A percentile compares a stretch with the other conserved stretches of the same genome.
Conservation (phyloP, 2,329 filamentous ascomycete species). For the Emergomyces orientalis region DNA sequence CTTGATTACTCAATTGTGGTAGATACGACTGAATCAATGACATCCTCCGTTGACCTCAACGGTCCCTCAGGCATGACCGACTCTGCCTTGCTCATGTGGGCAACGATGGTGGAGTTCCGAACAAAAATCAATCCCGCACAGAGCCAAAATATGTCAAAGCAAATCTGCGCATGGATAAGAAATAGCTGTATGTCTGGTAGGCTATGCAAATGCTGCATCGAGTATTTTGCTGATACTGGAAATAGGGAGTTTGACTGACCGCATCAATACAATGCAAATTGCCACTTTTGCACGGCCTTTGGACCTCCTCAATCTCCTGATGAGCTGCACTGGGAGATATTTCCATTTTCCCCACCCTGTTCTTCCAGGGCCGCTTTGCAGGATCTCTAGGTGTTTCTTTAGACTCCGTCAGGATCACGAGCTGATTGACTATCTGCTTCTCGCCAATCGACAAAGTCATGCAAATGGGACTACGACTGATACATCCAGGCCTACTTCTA, state of each 20-base stretch:
- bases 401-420: conserved; percentile 31
- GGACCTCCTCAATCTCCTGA: conserved; percentile 60
- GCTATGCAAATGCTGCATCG: conserved; percentile 20
- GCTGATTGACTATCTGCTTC: conserved; percentile 44
- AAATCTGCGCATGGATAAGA: conserved; percentile 72
- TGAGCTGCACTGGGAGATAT: conserved; percentile 54
- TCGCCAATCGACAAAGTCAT: conserved; percentile 21
- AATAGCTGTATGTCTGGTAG: conserved; percentile 73
- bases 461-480: neutral
- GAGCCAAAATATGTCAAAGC: conserved; percentile 57
- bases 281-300: conserved; percentile 54
- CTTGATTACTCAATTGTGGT: conserved; percentile 58
- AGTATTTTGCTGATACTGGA: conserved; percentile 12
- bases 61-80: conserved; percentile 74
- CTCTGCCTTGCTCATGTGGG: conserved; percentile 64
- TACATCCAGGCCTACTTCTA: conserved; percentile 9
- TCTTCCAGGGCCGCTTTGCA: conserved; percentile 22
- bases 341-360: conserved; percentile 20
- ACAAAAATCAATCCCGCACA: conserved; percentile 60
- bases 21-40: conserved; percentile 61
- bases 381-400: conserved; percentile 33
- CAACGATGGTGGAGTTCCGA: conserved; percentile 55
- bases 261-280: conserved; percentile 55
- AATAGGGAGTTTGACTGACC: conserved; percentile 51
- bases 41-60: conserved; percentile 68